A percentile compares a stretch with the other conserved stretches of the same genome.
Conservation (phyloP, 306 rosid species). For the Delonix regia region DNA sequence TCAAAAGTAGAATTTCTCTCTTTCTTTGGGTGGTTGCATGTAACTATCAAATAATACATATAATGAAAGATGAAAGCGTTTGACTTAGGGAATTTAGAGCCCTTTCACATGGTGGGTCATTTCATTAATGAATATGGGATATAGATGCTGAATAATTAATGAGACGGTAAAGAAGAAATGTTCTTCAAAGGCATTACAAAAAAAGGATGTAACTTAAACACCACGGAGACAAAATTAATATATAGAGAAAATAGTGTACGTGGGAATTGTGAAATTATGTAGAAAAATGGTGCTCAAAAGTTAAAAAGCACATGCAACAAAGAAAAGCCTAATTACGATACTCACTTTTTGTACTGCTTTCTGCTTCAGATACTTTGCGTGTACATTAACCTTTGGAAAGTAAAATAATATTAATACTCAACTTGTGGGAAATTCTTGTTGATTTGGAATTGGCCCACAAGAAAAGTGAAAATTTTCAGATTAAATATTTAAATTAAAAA, state of each 20-base stretch:
- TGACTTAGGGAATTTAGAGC: slow-evolving; percentile 24
- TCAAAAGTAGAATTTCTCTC: too few species aligned
- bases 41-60: background rate
- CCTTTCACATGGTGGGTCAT: slow-evolving; percentile 28
- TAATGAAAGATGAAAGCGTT: background rate
- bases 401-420: background rate
- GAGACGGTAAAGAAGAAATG: slow-evolving; percentile 23
- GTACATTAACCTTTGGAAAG: slow-evolving; percentile 18
- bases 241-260: background rate
- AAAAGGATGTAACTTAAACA: slow-evolving; percentile 7
- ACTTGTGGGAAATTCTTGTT: slow-evolving; percentile 26
- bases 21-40: slow-evolving; percentile 14
- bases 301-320: slow-evolving; percentile 13
- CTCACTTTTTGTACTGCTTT: background rate
- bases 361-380: background rate
- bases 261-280: background rate
- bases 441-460: background rate
- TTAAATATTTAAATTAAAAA: too few species aligned
- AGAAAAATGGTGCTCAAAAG: background rate
- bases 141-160: background rate
- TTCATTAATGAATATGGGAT: background rate
- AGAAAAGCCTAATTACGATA: background rate
- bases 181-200: slow-evolving; percentile 20
- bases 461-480: too few species aligned
- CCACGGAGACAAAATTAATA: background rate